A percentile compares a stretch with the other conserved stretches of the same genome.
These are phyloP conservation scores for Rhynchospora pubera DNA, from an alignment of 176 grass and related monocot genomes.

Conservation along the genomic window DNA sequence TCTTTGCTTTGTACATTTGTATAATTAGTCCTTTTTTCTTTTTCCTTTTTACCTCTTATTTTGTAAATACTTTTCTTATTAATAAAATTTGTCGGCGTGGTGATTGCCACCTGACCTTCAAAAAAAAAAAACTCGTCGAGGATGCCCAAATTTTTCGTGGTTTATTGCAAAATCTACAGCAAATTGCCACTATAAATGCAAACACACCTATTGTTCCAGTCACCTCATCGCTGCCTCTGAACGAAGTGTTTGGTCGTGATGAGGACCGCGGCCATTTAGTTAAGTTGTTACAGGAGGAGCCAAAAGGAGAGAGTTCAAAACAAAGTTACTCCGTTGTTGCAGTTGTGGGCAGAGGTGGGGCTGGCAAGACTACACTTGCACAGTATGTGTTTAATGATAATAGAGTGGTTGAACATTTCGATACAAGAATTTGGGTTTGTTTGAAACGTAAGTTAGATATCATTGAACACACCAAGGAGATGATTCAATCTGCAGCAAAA, in stretches of 20 bases:
- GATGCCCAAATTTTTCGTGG: not conserved
- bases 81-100: too few species aligned
- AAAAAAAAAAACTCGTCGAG: not conserved
- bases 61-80: too few species aligned
- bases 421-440: not conserved
- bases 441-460: not conserved
- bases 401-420: not conserved
- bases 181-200: not conserved
- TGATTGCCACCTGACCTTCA: too few species aligned
- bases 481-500: not conserved
- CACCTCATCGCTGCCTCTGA: not conserved
- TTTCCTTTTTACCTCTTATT: too few species aligned
- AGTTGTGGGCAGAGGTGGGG: not conserved
- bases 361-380: not conserved
- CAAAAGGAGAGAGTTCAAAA: not conserved
- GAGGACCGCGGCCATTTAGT: not conserved
- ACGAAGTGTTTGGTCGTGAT: not conserved
- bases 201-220: not conserved
- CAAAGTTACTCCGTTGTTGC: not conserved
- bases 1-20: too few species aligned
- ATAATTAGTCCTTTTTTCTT: too few species aligned
- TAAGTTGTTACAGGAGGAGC: not conserved
- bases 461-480: not conserved
- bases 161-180: not conserved
- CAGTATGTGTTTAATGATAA: not conserved